Percentiles rank a stretch among this genome's conserved stretches.
phyloP scores from a whole-genome alignment of 176 grass and related monocot species.

The Aegilops sharonensis region DNA sequence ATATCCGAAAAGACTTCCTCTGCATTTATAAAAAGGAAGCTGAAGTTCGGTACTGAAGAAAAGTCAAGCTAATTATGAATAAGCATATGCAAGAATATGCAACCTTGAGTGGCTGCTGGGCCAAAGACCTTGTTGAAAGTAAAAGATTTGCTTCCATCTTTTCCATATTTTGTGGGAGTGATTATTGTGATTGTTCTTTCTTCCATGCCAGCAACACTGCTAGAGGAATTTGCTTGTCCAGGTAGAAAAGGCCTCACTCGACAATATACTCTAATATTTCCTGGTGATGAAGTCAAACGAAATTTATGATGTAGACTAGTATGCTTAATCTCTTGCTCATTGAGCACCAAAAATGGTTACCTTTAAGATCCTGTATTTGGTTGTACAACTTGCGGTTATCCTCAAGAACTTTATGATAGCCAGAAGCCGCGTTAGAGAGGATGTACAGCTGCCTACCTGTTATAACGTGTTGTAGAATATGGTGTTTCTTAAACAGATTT shows the following conservation, averaged over 20 bases:
- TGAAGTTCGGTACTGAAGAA: not conserved
- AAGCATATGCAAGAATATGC: not conserved
- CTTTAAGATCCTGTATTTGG: slow-evolving; percentile 95
- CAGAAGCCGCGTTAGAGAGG: slow-evolving; percentile 60
- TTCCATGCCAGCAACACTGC: slow-evolving; percentile 61
- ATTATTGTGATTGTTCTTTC: slow-evolving; percentile 73
- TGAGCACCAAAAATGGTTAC: slow-evolving; percentile 37
- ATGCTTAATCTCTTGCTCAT: not conserved
- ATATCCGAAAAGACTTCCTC: slow-evolving; percentile 93
- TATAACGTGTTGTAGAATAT: not conserved
- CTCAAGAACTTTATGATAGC: slow-evolving; percentile 87
- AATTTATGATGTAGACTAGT: slow-evolving; percentile 15
- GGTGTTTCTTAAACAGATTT: not conserved
- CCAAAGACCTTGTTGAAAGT: slow-evolving; percentile 82
- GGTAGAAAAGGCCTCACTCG: slow-evolving; percentile 77
- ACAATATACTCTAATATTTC: slow-evolving; percentile 98
- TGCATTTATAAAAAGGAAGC: slow-evolving; percentile 45
- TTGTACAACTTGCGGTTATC: slow-evolving; percentile 97
- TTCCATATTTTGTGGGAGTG: slow-evolving; percentile 76
- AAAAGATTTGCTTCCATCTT: slow-evolving; percentile 83
- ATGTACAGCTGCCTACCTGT: slow-evolving; percentile 66
- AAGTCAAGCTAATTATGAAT: not conserved
- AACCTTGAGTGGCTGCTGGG: slow-evolving; percentile 79
- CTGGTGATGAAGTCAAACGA: slow-evolving; percentile 44
- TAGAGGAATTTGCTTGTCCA: slow-evolving; percentile 43